Evolutionary conservation across 495 filamentous ascomycete species (phyloP), one percentile per base, ranked within the genome.

Genomic region (Penicillium daleae): DNA sequence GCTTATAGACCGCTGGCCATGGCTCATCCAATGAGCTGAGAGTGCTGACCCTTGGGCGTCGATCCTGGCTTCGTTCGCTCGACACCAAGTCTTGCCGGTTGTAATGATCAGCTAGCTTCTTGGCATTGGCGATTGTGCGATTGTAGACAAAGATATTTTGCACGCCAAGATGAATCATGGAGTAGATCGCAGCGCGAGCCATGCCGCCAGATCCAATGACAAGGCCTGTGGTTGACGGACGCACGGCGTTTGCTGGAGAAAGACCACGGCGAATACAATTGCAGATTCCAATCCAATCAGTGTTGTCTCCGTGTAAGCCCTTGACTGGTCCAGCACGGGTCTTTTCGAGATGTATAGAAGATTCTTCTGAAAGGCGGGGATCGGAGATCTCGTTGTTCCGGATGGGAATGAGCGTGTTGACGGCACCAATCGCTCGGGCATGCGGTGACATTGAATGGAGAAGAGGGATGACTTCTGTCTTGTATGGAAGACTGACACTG

Each of bases 191-290:
- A 5, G 90, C 89, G 22, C 91, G 82, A 9, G 89, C 90, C 88
- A 91, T 92, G 27, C 90, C 90, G 32, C 91, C 91, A 12, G 91
- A 90, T 24, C 91, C 91, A 59, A 92, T 84, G 19, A 94, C 85
- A 8, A 94, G 79, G 2, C 82, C 89, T 0, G 86, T 88, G 5
- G 87, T 89, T 0, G 86, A 76, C 0, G 83, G 85, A n/a, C 87
- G 86, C 0, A 92, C 85, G 17, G 86, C 88, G 73, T 94, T 93
- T 4, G 87, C 83, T 5, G 90, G 91, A 27, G 90, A 92, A 31
- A 93, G 85, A 32, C 89, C 90, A 40, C 89, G 82, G 6, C 87
- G 83, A 42, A 92, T 82, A 63, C 88, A 91, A 24, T 82, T 81
- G 57, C 82, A 75, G 24, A 93, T 90, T n/a, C 89, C 87, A 52